Conservation (phyloP, 768 basidiomycete species). For the Phanerochaete sordida region DNA sequence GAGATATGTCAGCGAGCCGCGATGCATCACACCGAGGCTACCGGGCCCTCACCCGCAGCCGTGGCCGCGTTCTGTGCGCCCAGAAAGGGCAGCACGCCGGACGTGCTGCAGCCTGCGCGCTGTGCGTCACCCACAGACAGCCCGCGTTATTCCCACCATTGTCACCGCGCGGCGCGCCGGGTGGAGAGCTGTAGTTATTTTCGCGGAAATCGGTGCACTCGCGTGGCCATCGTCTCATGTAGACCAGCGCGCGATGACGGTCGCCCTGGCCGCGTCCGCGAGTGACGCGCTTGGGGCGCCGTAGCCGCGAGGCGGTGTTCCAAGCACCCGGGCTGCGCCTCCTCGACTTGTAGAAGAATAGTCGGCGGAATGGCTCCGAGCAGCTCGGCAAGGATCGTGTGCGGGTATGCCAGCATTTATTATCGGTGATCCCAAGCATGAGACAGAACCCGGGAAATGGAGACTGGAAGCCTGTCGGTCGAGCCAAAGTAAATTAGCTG, state of each 20-base stretch:
- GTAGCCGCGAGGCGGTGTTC: not conserved
- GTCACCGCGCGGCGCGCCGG: not conserved
- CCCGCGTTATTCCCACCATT: not conserved
- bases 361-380: not conserved
- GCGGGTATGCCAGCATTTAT: not conserved
- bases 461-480: not conserved
- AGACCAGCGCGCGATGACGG: not conserved
- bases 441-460: not conserved
- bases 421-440: not conserved
- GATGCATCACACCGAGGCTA: not conserved
- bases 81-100: not conserved
- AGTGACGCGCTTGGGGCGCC: not conserved
- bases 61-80: no score
- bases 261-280: not conserved
- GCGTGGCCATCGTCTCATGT: no score
- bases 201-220: not conserved
- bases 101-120: not conserved
- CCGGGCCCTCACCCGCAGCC: not conserved
- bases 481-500: not conserved
- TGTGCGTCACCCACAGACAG: not conserved
- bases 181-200: not conserved
- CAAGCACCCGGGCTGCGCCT: not conserved
- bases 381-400: not conserved
- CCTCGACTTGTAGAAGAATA: not conserved
- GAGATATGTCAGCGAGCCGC: not conserved